A percentile compares a stretch with the other conserved stretches of the same genome.
These are phyloP conservation scores for Gossypium raimondii DNA, from an alignment of 345 rosid genomes.

Conservation along the genomic window DNA sequence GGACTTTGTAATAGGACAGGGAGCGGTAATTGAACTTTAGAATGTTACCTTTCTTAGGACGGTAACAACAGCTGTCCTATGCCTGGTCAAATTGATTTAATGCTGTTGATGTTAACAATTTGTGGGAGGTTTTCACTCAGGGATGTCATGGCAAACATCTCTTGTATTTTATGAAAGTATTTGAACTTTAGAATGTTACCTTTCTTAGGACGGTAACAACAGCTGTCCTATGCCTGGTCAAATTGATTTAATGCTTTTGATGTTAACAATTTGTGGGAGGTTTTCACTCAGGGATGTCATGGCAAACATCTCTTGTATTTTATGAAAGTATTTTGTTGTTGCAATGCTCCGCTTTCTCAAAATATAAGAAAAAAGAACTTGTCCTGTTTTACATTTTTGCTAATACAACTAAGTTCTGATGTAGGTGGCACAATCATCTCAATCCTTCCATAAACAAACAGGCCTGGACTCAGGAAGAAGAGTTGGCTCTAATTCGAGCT, in stretches of 20 bases:
- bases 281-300: neutral
- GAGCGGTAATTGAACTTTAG: neutral
- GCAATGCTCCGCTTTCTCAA: neutral
- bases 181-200: neutral
- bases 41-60: neutral
- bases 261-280: neutral
- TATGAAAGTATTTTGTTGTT: neutral
- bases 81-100: neutral
- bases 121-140: neutral
- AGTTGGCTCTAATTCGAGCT: constrained; percentile 90
- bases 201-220: neutral
- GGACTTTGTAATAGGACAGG: neutral
- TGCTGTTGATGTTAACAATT: neutral
- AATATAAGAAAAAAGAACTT: neutral
- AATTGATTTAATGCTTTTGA: constrained; percentile 1
- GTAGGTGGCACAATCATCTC: constrained; percentile 99
- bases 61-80: neutral
- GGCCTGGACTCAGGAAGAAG: constrained; percentile 99
- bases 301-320: neutral
- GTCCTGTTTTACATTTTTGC: neutral
- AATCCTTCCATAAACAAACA: constrained; percentile 94
- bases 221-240: neutral
- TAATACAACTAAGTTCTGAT: constrained; percentile 13
- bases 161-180: neutral
- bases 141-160: neutral